Percentiles rank a stretch among this genome's conserved stretches.
Conservation (phyloP, 306 rosid genomes). For the Prunus mume region DNA sequence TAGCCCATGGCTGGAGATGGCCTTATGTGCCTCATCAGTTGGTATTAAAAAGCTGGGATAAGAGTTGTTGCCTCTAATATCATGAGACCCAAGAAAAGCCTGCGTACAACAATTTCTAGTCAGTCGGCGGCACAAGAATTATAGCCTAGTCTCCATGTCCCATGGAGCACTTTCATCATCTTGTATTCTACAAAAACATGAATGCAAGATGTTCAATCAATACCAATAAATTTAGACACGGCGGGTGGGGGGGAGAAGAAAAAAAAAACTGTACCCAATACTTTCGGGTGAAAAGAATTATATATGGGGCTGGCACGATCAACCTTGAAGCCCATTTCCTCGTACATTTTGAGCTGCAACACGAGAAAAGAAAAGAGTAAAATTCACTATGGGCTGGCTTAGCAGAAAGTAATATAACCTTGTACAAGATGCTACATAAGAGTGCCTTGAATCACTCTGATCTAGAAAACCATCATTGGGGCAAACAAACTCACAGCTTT, state of each 20-base stretch:
- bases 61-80: neutral
- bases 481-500: constrained; percentile 77
- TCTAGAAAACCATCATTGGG: constrained; percentile 96
- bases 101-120: neutral
- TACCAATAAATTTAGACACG: neutral
- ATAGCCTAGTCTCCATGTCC: neutral
- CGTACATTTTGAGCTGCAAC: constrained; percentile 74
- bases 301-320: constrained; percentile 67
- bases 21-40: no score
- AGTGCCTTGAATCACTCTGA: constrained; percentile 57
- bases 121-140: neutral
- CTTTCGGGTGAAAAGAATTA: constrained; percentile 72
- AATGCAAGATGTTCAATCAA: neutral
- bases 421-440: constrained; percentile 9
- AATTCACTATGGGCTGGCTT: neutral
- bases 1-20: no score
- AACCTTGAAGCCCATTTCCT: constrained; percentile 89
- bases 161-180: neutral
- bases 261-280: constrained; percentile 48
- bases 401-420: neutral
- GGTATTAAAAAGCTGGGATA: no score
- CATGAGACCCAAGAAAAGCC: neutral
- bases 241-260: neutral
- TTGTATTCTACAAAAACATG: neutral
- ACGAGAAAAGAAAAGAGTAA: constrained; percentile 3